Conservation (phyloP, 164 flowering plant genomes). For the Aristolochia californica region DNA sequence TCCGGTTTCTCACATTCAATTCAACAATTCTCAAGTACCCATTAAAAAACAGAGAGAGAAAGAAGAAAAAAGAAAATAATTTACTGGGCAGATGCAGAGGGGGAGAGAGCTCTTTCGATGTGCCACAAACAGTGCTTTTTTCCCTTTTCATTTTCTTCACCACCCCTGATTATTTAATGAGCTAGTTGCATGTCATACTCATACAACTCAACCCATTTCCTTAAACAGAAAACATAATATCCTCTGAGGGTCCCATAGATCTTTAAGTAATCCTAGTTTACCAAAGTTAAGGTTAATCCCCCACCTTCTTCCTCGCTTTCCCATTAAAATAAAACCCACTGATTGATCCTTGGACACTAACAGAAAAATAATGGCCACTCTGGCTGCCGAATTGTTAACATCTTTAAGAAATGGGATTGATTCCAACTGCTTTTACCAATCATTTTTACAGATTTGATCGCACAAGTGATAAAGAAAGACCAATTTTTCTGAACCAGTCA, state of each 20-base stretch:
- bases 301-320: no score
- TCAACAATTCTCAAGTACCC: constrained; percentile 8
- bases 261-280: not conserved
- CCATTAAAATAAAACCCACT: no score
- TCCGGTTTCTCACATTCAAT: constrained; percentile 2
- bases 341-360: no score
- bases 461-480: no score
- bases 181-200: constrained; percentile 3
- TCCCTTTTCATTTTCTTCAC: not conserved
- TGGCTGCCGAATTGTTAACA: no score
- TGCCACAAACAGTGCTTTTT: not conserved
- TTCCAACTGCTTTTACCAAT: no score
- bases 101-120: not conserved
- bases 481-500: no score
- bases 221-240: not conserved
- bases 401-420: no score
- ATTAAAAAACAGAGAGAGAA: not conserved
- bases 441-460: no score
- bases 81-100: no score
- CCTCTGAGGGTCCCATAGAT: not conserved
- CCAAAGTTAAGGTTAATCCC: not conserved
- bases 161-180: not conserved
- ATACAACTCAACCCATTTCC: not conserved
- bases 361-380: no score
- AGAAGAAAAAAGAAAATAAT: no score